Conservation (phyloP, 2,329 filamentous ascomycete species). For the Ophiosphaerella korrae region DNA sequence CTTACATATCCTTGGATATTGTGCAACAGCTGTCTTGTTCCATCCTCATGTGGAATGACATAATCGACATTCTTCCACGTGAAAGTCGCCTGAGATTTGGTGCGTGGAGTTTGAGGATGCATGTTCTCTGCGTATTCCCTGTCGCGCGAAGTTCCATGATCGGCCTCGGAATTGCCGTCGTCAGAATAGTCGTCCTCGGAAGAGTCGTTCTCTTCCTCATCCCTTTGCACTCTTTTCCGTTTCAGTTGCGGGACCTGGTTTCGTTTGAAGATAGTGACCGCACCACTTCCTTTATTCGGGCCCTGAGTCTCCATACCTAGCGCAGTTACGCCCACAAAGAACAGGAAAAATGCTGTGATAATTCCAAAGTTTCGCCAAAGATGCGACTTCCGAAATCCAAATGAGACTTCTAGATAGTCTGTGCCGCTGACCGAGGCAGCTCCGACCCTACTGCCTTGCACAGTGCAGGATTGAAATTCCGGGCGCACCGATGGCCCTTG, state of each 20-base stretch:
- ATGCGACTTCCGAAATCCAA: slow-evolving; percentile 46
- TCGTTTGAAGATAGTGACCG: not conserved
- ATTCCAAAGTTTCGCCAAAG: slow-evolving; percentile 51
- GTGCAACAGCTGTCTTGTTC: slow-evolving; percentile 54
- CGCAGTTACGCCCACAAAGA: slow-evolving; percentile 57
- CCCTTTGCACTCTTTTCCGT: too few relatives aligned
- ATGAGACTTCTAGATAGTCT: slow-evolving; percentile 56
- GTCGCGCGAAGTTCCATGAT: too few relatives aligned
- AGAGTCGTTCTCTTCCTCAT: not conserved
- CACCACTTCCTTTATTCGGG: not conserved
- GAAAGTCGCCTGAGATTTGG: slow-evolving; percentile 53
- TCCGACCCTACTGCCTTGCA: slow-evolving; percentile 60
- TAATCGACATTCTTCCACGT: slow-evolving; percentile 64
- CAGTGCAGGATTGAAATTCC: slow-evolving; percentile 58
- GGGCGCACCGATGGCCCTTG: slow-evolving; percentile 52
- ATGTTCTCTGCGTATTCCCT: not conserved
- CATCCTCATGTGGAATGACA: slow-evolving; percentile 57
- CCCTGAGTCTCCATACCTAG: not conserved
- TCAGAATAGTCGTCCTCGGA: not conserved
- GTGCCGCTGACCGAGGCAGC: slow-evolving; percentile 59
- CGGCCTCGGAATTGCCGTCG: not conserved
- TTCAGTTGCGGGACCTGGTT: not conserved
- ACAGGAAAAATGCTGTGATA: slow-evolving; percentile 48
- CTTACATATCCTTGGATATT: slow-evolving; percentile 59
- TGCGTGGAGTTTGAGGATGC: not conserved